Base-by-base conservation (phyloP, 768 basidiomycete species). In the Termitomyces sp. region DNA sequence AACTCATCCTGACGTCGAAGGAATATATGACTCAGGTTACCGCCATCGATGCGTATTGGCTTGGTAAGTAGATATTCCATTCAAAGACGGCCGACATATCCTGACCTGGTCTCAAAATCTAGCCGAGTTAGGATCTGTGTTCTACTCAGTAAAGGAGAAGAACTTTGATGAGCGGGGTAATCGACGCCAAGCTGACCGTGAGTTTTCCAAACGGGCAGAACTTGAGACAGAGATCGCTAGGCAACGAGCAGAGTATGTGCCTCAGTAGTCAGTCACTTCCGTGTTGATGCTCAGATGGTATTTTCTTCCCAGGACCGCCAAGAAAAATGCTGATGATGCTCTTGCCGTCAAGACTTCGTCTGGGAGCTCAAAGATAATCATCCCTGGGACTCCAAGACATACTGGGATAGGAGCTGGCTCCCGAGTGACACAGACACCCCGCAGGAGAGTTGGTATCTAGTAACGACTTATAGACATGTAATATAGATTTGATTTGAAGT, bases 1-100 rank as follows among this genome's bases (percentile, higher is more conserved):
- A 98, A 70, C 82, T 96, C 58, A 96, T 97, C 63, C 78, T 96
- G 67, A 96, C 95, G 12, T 96, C 95, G 36, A 96, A 96, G 70
- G 90, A 93, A 74, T 99, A 99, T 76, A 97, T 98, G 96, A 96
- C 96, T 18, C 94, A 95, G 73, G 97, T 99, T n/a, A 98, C 97
- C 2, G 88, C 96, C 0, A 91, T 98, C 63, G 95, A 98, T 70
- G 89, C 97, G 3, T 95, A 95, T 75, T 99, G 97, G 97, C 84
- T 98, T 39, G 95, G 94, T 92, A 75, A 71, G 81, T 71, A 58
- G 3, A 6, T 28, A 39, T 28, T 15, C 24, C 53, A 40, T 42
- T 7, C 40, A 7, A 49, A 33, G 33, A 28, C 46, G 33, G 8
- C 40, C 36, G 36, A 57, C 28, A 11, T 36, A 45, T 3, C 50